A percentile compares a stretch with the other conserved stretches of the same genome.
phyloP scores from a whole-genome alignment of 2,329 filamentous ascomycete genomes.

The Shiraia sp. region DNA sequence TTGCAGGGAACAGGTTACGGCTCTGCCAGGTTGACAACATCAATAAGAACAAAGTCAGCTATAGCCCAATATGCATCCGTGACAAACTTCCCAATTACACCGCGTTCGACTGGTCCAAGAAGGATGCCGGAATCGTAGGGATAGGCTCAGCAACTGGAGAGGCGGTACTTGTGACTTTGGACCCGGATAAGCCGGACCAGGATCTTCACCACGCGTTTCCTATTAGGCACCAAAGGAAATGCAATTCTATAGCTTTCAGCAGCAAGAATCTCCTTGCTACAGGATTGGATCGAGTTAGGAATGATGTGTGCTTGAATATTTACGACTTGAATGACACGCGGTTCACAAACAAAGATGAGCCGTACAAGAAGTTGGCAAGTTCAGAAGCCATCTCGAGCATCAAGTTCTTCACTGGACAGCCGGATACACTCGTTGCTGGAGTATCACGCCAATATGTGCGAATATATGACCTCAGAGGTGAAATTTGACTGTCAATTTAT shows the following conservation, averaged over 20 bases:
- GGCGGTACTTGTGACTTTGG: conserved; percentile 73
- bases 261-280: conserved; percentile 72
- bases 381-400: conserved; percentile 78
- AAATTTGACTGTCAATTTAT: conserved; percentile 29
- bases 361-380: conserved; percentile 60
- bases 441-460: conserved; percentile 75
- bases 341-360: conserved; percentile 58
- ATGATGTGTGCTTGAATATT: conserved; percentile 80
- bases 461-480: conserved; percentile 79
- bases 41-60: conserved; percentile 48
- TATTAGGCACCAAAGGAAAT: conserved; percentile 75
- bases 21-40: conserved; percentile 56
- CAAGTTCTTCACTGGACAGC: conserved; percentile 78
- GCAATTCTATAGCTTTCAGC: conserved; percentile 81
- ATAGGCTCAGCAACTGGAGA: conserved; percentile 76
- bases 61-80: conserved; percentile 58
- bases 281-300: conserved; percentile 77
- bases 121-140: conserved; percentile 68
- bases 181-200: conserved; percentile 58
- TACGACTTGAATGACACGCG: conserved; percentile 70
- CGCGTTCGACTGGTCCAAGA: conserved; percentile 68
- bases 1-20: conserved; percentile 61
- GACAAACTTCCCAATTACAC: conserved; percentile 64
- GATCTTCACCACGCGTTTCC: conserved; percentile 64
- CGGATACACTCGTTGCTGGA: conserved; percentile 74